Percentiles rank a stretch among this genome's conserved stretches.
These are phyloP conservation scores for Chamaecyparis obtusa DNA, from an alignment of 75 land plant genomes.

Conservation along the genomic window DNA sequence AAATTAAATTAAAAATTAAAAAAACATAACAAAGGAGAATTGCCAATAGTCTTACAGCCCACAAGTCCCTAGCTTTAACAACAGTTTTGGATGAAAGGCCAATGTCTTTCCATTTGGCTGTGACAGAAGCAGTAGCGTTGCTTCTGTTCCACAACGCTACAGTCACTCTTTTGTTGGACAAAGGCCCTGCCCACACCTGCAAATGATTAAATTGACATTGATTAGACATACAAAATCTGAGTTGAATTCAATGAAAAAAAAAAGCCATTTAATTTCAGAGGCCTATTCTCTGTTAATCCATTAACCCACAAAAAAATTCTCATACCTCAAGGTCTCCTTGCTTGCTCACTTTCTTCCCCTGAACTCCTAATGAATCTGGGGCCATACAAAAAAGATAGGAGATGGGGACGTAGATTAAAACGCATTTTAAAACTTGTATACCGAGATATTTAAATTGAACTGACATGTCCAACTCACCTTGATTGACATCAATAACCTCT, in stretches of 20 bases:
- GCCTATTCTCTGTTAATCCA: not conserved
- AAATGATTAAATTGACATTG: not conserved
- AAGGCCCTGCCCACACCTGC: constrained; percentile 88
- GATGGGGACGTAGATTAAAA: not conserved
- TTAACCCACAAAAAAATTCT: not conserved
- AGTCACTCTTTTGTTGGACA: constrained; percentile 35
- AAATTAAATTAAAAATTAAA: not conserved
- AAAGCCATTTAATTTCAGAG: not conserved
- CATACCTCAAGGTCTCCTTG: constrained; percentile 49
- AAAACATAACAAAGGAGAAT: not conserved
- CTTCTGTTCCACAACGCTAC: constrained; percentile 68
- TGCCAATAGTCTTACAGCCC: constrained; percentile 47
- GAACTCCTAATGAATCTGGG: constrained; percentile 65
- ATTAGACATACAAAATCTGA: not conserved
- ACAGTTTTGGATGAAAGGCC: constrained; percentile 37
- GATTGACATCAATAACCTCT: constrained; percentile 86
- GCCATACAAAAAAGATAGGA: not conserved
- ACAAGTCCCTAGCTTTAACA: constrained; percentile 58
- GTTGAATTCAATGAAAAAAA: not conserved
- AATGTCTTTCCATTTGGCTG: constrained; percentile 59
- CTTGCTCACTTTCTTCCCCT: constrained; percentile 68
- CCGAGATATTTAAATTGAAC: not conserved
- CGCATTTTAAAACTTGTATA: not conserved
- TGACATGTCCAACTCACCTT: constrained; percentile 48
- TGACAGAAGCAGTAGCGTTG: constrained; percentile 31